Conservation (phyloP, 306 rosid genomes). For the Inga oerstediana region DNA sequence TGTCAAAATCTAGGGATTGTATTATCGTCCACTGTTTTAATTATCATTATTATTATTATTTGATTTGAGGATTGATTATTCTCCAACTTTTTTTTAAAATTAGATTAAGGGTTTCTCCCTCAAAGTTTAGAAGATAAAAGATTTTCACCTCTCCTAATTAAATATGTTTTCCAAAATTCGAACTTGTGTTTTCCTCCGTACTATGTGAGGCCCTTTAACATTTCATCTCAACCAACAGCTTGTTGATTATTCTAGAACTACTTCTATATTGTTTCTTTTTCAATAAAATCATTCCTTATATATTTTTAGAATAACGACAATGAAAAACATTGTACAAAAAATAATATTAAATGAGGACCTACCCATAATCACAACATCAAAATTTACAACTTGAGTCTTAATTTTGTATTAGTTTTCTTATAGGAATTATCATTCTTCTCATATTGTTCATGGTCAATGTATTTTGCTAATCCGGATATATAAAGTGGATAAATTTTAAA, state of each 20-base stretch:
- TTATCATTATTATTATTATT: not conserved
- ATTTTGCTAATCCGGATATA: not conserved
- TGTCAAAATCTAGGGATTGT: not conserved
- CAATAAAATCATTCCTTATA: not conserved
- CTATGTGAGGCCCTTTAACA: too few species aligned
- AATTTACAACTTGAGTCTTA: not conserved
- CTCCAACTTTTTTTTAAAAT: not conserved
- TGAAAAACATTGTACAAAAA: not conserved
- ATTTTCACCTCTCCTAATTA: too few species aligned
- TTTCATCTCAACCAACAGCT: too few species aligned
- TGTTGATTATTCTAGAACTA: not conserved
- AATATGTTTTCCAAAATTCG: accelerated
- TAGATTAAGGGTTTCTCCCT: too few species aligned
- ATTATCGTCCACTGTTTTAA: not conserved
- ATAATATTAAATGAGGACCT: not conserved
- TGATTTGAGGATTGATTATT: not conserved
- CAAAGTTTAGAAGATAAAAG: accelerated
- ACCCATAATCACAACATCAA: not conserved
- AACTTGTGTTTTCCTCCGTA: too few species aligned
- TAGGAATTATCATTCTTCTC: not conserved
- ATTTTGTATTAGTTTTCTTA: not conserved
- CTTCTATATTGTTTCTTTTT: not conserved
- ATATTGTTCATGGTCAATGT: not conserved
- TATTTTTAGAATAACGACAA: not conserved
- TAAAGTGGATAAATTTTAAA: not conserved